Evolutionary conservation across 805 yeast genomes (phyloP), one percentile per base, ranked within the genome.

Genomic region (Pichia paraexigua): DNA sequence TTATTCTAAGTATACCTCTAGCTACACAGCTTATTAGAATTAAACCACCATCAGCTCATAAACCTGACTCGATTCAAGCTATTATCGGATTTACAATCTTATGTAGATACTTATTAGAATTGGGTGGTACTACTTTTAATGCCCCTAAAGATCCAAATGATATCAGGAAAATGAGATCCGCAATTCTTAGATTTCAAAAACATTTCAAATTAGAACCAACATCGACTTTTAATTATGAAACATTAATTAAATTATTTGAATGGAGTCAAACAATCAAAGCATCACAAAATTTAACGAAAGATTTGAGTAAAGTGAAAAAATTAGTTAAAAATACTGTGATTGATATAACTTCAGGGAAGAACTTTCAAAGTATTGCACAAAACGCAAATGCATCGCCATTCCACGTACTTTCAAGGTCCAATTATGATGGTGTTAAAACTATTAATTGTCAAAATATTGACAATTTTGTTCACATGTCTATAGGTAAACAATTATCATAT

Each of bases 91-190:
- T 88, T 60, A 78, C 88, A 0, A 64, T 86, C 20, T 82, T 89
- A 50, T 77, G 87, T 45, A 74, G 82, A 46, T 75, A 77, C 48
- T 78, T 89, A 56, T 62, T 92, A 40, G 81, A 88, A 46, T 70
- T 83, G 12, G 75, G 73, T 13, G 70, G 76, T 30, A 78, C 62
- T 68, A 79, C 63, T 67, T 56, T 56, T 21, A 87, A 74, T 59
- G 85, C 74, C 53, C 94, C 82, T 18, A 86, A 88, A 61, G 98
- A 94, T 62, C 92, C 96, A 0, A 82, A 86, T 61, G 92, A 87
- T 54, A 82, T 80, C 48, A 85, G 82, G 49, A 76, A 76, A 46
- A 85, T 92, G 59, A 76, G 81, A 67, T 65, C 75, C 2, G 78
- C 89, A 8, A 76, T 94, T 25, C 79, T 80, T 2, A 83, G 80